Evolutionary conservation across 768 basidiomycete genomes (phyloP), one percentile per base, ranked within the genome.

Genomic region (Lactifluus volemus): DNA sequence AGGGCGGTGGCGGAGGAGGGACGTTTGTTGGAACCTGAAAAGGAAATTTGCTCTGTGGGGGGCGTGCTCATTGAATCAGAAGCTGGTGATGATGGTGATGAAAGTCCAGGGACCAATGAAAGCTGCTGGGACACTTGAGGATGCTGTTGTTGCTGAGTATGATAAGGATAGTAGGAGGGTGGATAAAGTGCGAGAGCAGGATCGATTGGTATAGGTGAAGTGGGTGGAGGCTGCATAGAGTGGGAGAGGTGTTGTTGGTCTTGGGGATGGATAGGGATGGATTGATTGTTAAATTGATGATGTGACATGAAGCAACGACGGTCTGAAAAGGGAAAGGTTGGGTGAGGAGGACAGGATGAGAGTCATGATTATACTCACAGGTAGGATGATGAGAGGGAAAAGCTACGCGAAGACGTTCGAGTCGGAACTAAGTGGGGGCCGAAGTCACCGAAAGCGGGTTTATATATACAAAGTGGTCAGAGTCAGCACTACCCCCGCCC

Each of bases 51-150:
- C 64, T 89, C 88, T 5, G 81, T 81, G 3, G 85, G 86, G 0
- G 88, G 87, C 0, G 88, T 89, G 32, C 84, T 85, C 63, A 88
- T 78, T 19, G 85, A 79, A 67, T 90, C 87, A 10, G 89, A 91
- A 64, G 81, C 87, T 67, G 88, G 86, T 0, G 88, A 88, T 11
- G 89, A 89, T 12, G 89, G 88, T 0, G 89, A 89, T 5, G 89
- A 85, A 63, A 87, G 83, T 69, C 75, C 82, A 14, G 79, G 77
- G 8, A 81, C 77, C 44, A 86, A 70, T 10, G 81, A 72, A 41
- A 85, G 77, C 55, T 78, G 66, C n/a, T 69, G 81, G 17, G 79
- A 75, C 58, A 81, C 74, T 63, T 78, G 77, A 32, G 76, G 78
- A 49, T 78, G 78, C 41, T 77, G 78, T 53, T 70, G 68, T 65